These are phyloP conservation scores for Thelephora aurantiotincta DNA, from an alignment of 768 basidiomycete species.

Conservation along the genomic window DNA sequence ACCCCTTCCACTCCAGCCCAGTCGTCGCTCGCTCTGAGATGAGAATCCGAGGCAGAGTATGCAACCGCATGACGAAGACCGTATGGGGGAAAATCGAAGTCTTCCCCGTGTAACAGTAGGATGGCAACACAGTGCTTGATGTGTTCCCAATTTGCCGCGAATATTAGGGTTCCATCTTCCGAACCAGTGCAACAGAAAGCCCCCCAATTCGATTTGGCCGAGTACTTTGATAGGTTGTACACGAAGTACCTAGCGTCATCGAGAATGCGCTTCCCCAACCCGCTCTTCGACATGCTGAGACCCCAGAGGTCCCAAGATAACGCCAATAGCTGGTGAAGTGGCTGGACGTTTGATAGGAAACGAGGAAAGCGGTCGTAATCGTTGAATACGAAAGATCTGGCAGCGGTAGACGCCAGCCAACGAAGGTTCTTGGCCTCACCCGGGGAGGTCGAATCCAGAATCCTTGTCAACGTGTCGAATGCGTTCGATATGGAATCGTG, in stretches of 20 bases:
- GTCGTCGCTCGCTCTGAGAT: constrained; percentile 23
- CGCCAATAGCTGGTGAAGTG: constrained; percentile 24
- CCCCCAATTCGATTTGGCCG: constrained; percentile 36
- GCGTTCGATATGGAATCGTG: too few relatives aligned
- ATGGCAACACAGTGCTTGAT: constrained; percentile 34
- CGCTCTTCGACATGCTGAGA: too few relatives aligned
- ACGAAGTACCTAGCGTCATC: constrained; percentile 28
- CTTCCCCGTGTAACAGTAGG: constrained; percentile 37
- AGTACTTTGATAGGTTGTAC: constrained; percentile 54
- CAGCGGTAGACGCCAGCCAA: too few relatives aligned
- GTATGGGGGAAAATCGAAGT: constrained; percentile 36
- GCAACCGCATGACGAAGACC: constrained; percentile 37
- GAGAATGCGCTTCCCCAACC: too few relatives aligned
- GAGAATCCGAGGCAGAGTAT: constrained; percentile 36
- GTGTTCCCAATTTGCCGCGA: constrained; percentile 46
- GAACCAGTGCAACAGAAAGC: constrained; percentile 30
- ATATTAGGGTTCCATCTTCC: neutral
- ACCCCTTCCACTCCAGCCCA: constrained; percentile 69
- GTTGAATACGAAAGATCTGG: too few relatives aligned
- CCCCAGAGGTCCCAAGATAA: constrained; percentile 7
- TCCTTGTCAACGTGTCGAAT: too few relatives aligned
- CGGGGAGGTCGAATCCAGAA: too few relatives aligned
- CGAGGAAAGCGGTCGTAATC: too few relatives aligned
- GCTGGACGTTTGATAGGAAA: constrained; percentile 33
- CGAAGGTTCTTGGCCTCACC: too few relatives aligned